Percentiles rank a stretch among this genome's conserved stretches.
Conservation (phyloP, 2,329 filamentous ascomycete species). For the Scedosporium minutisporum region DNA sequence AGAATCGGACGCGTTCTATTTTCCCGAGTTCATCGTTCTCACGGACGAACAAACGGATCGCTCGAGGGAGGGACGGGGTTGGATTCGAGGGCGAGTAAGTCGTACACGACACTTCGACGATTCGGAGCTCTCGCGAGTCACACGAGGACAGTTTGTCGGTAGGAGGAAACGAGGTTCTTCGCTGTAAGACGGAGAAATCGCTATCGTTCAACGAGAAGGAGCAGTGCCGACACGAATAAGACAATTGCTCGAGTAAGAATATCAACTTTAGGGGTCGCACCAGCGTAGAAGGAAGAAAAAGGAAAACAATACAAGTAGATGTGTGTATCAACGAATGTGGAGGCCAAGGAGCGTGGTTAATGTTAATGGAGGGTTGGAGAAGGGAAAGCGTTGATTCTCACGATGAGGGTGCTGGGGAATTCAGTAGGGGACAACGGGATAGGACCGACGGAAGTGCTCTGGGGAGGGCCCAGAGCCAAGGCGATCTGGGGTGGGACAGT, state of each 20-base stretch:
- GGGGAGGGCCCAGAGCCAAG: neutral
- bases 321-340: neutral
- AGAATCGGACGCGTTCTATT: neutral
- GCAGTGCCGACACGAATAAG: too few relatives aligned
- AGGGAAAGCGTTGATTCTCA: neutral
- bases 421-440: neutral
- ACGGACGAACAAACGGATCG: neutral
- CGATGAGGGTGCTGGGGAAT: neutral
- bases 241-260: too few relatives aligned
- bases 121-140: too few relatives aligned
- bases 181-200: too few relatives aligned
- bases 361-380: neutral
- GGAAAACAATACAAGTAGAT: neutral
- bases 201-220: too few relatives aligned
- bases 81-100: too few relatives aligned
- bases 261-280: neutral
- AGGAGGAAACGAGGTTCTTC: too few relatives aligned
- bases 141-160: too few relatives aligned
- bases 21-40: neutral
- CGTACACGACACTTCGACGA: too few relatives aligned
- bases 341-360: neutral
- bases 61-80: neutral
- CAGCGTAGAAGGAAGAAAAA: neutral
- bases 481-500: neutral
- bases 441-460: neutral